Percentiles rank a stretch among this genome's conserved stretches.
Evolutionary conservation across 768 basidiomycete genomes (phyloP).

Genomic region (Boletus rubescentipes): DNA sequence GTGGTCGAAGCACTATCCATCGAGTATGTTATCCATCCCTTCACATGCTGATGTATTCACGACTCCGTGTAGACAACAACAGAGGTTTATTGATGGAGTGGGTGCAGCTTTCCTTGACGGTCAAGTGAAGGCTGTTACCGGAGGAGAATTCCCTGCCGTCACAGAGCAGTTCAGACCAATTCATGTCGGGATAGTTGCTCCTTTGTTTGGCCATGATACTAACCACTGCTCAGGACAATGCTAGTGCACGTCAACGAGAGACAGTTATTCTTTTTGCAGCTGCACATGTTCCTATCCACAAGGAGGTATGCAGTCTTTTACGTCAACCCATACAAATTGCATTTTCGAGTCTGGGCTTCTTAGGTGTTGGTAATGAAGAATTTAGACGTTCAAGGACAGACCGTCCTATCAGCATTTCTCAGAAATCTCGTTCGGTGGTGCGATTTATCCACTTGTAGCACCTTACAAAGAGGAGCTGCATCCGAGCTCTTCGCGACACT

Average conservation of each 20-base stretch:
- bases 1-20: slow-evolving; percentile 61
- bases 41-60: neutral
- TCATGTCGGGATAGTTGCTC: slow-evolving; percentile 37
- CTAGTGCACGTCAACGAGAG: slow-evolving; percentile 50
- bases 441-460: slow-evolving; percentile 44
- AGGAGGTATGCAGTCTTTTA: slow-evolving; percentile 50
- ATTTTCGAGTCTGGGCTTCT: neutral
- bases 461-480: slow-evolving; percentile 53
- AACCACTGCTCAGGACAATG: slow-evolving; percentile 13
- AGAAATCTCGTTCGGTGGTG: slow-evolving; percentile 60
- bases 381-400: slow-evolving; percentile 39
- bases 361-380: slow-evolving; percentile 41
- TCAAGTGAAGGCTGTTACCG: slow-evolving; percentile 47
- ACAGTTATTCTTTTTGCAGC: slow-evolving; percentile 67
- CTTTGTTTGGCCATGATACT: neutral
- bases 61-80: slow-evolving; percentile 51
- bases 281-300: slow-evolving; percentile 59
- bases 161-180: slow-evolving; percentile 47
- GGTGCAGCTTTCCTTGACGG: slow-evolving; percentile 42
- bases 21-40: slow-evolving; percentile 52
- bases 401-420: slow-evolving; percentile 51
- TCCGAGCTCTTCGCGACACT: slow-evolving; percentile 61
- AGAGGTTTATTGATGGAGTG: slow-evolving; percentile 48
- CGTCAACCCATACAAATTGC: neutral
- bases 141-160: slow-evolving; percentile 48